These are phyloP conservation scores for Silene vulgaris DNA, from an alignment of 179 eudicot genomes.

Conservation along the genomic window DNA sequence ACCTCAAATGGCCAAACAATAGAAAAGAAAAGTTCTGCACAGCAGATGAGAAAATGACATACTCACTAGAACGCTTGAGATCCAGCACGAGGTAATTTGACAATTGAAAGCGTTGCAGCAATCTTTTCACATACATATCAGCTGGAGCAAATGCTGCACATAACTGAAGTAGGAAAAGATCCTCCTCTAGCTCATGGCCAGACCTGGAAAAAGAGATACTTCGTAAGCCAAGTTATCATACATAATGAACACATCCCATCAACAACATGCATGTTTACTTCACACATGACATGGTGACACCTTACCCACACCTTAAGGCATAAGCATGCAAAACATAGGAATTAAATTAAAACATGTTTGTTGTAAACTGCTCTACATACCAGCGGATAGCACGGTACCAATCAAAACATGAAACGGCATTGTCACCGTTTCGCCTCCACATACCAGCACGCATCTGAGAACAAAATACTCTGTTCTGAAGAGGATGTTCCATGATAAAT, in stretches of 20 bases:
- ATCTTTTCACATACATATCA: conserved; percentile 65
- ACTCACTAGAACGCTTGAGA: conserved; percentile 73
- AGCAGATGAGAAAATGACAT: conserved; percentile 40
- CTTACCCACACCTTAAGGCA: conserved; percentile 1
- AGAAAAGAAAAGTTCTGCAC: not conserved
- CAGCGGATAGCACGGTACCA: conserved; percentile 86
- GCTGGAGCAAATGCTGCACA: conserved; percentile 99
- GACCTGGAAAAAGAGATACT: conserved; percentile 51
- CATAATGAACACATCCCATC: not conserved
- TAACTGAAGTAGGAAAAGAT: conserved; percentile 81
- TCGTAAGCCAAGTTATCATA: conserved; percentile 4
- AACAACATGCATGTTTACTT: not conserved
- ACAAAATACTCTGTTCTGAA: conserved; percentile 85
- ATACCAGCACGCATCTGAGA: conserved; percentile 95
- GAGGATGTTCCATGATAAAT: conserved; percentile 89
- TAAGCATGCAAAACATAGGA: not conserved
- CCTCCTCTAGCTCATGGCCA: conserved; percentile 74
- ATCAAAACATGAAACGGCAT: conserved; percentile 59
- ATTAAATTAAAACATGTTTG: not conserved
- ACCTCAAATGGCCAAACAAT: not conserved
- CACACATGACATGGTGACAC: not conserved
- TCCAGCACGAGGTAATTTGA: conserved; percentile 54
- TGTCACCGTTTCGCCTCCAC: conserved; percentile 97
- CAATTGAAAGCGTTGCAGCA: conserved; percentile 78
- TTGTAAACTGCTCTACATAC: conserved; percentile 36